Evolutionary conservation across 1,139 yeast species (phyloP), one percentile per base, ranked within the genome.

Genomic region (Scheffersomyces lignicola): DNA sequence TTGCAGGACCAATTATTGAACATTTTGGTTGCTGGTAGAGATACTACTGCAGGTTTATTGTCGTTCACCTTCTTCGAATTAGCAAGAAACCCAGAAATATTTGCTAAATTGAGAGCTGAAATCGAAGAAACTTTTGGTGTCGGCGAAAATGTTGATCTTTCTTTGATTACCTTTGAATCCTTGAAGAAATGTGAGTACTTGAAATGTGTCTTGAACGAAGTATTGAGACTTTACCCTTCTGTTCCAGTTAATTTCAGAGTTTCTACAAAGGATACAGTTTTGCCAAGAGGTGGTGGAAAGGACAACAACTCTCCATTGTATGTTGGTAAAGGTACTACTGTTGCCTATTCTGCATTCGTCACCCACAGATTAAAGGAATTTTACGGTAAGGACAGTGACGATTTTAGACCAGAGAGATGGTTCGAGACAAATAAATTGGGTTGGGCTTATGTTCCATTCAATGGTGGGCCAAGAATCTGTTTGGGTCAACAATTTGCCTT

Each of bases 401-500:
- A 48, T 30, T 76, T 70, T 56, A 60, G 61, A 33, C 81, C 81
- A 5, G 79, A 73, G 44, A 64, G 80, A 40, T 74, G 80, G 79
- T 50, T 49, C 12, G 64, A 55, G 41, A 51, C 45, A 17, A 56
- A 52, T 36, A 62, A 54, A 49, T 57, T 68, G 35, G 75, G 74
- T 31, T 77, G 80, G 80, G 73, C 71, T 22, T 76, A 62, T 49
- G 53, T 76, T 24, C 80, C 81, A 13, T 76, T 76, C 60, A 78
- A 77, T 45, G 83, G 83, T 34, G 83, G 83, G 3, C 82, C 83
- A 24, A 61, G 83, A 41, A 76, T 77, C 37, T 78, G 83, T 49
- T 60, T 77, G 31, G 83, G 83, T 23, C 81, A 76, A 56, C 82
- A 76, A 52, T 75, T 73, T 56, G 82, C 81, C 1, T 67, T 77